Base-by-base conservation (phyloP, 1,139 yeast genomes). In the Lodderomyces pseudojiufengensis region DNA sequence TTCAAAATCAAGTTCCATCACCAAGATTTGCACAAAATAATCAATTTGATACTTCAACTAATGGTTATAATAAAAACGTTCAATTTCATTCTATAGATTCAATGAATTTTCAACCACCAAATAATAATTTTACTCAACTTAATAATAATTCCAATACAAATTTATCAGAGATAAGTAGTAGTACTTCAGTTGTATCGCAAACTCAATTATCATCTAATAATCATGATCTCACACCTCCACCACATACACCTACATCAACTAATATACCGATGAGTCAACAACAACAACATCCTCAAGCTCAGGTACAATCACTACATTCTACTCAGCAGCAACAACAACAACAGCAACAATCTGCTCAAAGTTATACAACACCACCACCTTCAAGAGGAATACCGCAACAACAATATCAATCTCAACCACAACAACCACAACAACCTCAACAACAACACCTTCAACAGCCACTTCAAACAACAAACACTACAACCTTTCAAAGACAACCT, bases 401-500 rank as follows among this genome's bases (percentile, higher is more conserved):
- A 28, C 42, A 38, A 18, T 48, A 38, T 36, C 49, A 35, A 27
- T 37, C 12, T 28, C 42, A 24, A 31, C 42, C 15, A 35, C 44
- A 31, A 38, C 40, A 22, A 37, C 26, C 25, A 13, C 29, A 27
- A 27, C 16, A 27, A 11, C 29, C 5, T 5, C 29, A 27, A 27
- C 29, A 27, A 27, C 16, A 27, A 11, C 29, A 27, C 8, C 29
- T 6, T 5, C 16, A n/a, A 27, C 29, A 27, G n/a, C 29, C 11
- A 27, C 11, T n/a, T 46, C 43, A 33, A 45, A 7, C 27, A 22
- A 12, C 54, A 23, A 69, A 68, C 43, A 81, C 82, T 48, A 87
- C 84, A 38, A 76, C 79, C 52, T 84, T 90, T 61, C 90, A 84
- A 51, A 78, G 97, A 46, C 88, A 85, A 51, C 97, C 97, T 0